Base-by-base conservation (phyloP, 805 yeast species). In the Jamesozyma rosinii region DNA sequence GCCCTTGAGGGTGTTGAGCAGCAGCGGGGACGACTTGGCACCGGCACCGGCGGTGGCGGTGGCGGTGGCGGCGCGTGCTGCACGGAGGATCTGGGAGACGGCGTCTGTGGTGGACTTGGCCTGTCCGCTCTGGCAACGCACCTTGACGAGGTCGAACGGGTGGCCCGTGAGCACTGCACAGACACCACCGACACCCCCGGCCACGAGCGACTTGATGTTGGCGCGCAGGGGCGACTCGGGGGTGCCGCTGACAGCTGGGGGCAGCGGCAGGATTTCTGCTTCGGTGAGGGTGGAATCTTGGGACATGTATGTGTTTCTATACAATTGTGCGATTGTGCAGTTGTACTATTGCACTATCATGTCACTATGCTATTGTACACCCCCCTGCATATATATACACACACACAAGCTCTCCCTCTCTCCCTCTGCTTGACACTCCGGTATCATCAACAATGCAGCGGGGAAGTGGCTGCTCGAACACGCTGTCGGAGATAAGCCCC, bases 131-230 rank as follows among this genome's bases (percentile, higher is more conserved):
- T 90, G 98, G 49, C 90, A 76, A 47, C 95, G 74, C 14, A 90
- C 98, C 62, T 90, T 90, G 52, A 89, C 76, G 52, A 90, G 74
- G 62, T 92, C 98, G 61, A 90, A 90, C 1, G 98, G 98, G 61
- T 90, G 97, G 26, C 97, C 98, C 0, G 95, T 86, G 24, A 88
- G 56, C 14, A 90, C 97, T 2, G 97, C 96, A 64, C 95, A 89
- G 20, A 90, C 69, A 57, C 98, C 98, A 50, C 98, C 97, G 46
- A 90, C 83, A 19, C 97, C 98, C 35, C 98, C 98, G 6, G 96
- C 81, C 6, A 78, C 81, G 53, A 90, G 78, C 1, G 96, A 86
- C 59, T 89, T 87, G 52, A 82, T 68, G 67, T 90, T 94, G 45
- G 86, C 95, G 10, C 47, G 38, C 13, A 49, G 20, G 2, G 51